These are phyloP conservation scores for Brassica hybrid DNA, from an alignment of 441 rosid genomes.

Conservation along the genomic window DNA sequence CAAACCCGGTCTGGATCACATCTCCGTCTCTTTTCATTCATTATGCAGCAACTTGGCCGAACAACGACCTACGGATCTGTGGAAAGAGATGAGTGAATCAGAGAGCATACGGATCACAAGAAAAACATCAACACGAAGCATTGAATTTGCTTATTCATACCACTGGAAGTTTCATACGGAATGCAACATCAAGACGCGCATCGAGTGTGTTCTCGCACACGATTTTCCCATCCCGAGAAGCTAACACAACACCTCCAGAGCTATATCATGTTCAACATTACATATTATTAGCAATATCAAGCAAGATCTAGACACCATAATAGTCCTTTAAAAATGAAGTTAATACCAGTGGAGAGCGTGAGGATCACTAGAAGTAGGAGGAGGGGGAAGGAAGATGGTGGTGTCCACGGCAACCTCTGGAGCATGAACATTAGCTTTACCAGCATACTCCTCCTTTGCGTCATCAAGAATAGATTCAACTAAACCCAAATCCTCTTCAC, in stretches of 20 bases:
- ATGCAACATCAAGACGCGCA: slow-evolving; percentile 93
- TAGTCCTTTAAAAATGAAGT: too few species aligned
- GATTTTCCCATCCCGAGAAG: slow-evolving; percentile 96
- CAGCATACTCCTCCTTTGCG: slow-evolving; percentile 80
- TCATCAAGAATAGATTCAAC: slow-evolving; percentile 75
- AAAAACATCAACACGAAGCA: too few species aligned
- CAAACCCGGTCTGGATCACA: slow-evolving; percentile 33
- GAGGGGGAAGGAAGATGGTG: slow-evolving; percentile 75
- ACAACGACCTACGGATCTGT: slow-evolving; percentile 87
- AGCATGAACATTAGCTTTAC: slow-evolving; percentile 64
- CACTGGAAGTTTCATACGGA: slow-evolving; percentile 92
- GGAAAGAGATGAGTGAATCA: background rate
- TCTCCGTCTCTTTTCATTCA: slow-evolving; percentile 19
- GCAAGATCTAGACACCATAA: too few species aligned
- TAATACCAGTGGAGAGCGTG: slow-evolving; percentile 76
- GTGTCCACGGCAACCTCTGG: slow-evolving; percentile 84
- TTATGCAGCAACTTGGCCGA: slow-evolving; percentile 66
- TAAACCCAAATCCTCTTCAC: slow-evolving; percentile 72
- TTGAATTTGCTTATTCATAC: slow-evolving; percentile 53
- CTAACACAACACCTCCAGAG: slow-evolving; percentile 95
- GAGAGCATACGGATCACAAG: background rate
- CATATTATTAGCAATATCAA: slow-evolving; percentile 13
- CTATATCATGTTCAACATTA: slow-evolving; percentile 46
- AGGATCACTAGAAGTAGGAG: slow-evolving; percentile 69
- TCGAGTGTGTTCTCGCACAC: slow-evolving; percentile 95